Percentiles rank a stretch among this genome's conserved stretches.
phyloP scores from a whole-genome alignment of 164 flowering plant genomes.

The Magnolia changhungtana region DNA sequence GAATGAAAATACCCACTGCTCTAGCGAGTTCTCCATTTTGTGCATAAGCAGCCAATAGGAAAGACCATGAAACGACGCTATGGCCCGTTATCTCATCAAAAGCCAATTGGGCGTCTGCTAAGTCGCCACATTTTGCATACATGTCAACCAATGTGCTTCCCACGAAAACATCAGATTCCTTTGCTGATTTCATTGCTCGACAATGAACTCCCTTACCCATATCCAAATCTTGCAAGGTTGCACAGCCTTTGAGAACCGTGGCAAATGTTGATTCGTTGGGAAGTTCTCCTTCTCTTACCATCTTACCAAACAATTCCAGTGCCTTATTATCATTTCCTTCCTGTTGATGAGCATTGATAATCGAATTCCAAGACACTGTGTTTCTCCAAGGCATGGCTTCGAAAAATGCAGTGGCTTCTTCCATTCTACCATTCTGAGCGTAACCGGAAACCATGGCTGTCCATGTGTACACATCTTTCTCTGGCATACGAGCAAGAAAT shows the following conservation, averaged over 20 bases:
- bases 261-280: conserved; percentile 1
- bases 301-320: conserved; percentile 1
- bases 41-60: neutral
- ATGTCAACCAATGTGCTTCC: conserved; percentile 20
- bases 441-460: conserved; percentile 2
- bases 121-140: conserved; percentile 28
- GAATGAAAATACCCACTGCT: neutral
- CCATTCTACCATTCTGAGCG: conserved; percentile 6
- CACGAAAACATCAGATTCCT: neutral
- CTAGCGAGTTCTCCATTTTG: conserved; percentile 1
- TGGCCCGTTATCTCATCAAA: conserved; percentile 1
- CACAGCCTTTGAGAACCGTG: conserved; percentile 1
- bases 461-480: conserved; percentile 7
- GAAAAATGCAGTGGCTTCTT: neutral
- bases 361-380: conserved; percentile 7
- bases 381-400: neutral
- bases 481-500: neutral
- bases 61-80: conserved; percentile 2
- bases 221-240: neutral
- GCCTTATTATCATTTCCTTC: neutral
- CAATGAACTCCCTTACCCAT: neutral
- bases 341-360: conserved; percentile 4
- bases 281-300: neutral
- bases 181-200: neutral
- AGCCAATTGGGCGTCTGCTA: neutral